Evolutionary conservation across 441 rosid species (phyloP).

Genomic region (Populus tomentosa): DNA sequence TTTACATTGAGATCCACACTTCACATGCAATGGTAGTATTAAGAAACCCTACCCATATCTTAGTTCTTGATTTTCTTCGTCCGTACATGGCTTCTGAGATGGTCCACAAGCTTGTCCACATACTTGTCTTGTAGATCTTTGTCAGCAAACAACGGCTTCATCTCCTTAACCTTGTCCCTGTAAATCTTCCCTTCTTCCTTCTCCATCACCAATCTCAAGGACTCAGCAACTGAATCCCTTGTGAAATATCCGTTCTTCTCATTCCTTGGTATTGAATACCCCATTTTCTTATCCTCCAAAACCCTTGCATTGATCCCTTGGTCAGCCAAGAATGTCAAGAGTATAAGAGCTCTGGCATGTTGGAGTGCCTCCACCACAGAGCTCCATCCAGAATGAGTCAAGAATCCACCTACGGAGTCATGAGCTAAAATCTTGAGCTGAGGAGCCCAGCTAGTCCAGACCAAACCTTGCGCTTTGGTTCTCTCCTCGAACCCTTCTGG

Average conservation of each 20-base stretch:
- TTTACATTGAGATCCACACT: no score
- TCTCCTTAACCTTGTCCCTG: constrained; percentile 20
- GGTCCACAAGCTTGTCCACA: not conserved
- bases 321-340: constrained; percentile 14
- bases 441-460: constrained; percentile 22
- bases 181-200: constrained; percentile 17
- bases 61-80: not conserved
- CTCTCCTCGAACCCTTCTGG: constrained; percentile 18
- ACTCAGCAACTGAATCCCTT: constrained; percentile 12
- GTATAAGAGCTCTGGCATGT: constrained; percentile 7
- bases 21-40: no score
- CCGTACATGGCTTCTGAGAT: not conserved
- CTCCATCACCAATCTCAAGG: constrained; percentile 17
- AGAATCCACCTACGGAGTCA: not conserved
- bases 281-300: constrained; percentile 17
- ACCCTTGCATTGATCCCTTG: constrained; percentile 17
- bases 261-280: constrained; percentile 13
- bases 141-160: constrained; percentile 15
- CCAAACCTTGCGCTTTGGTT: constrained; percentile 14
- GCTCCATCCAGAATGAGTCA: not conserved
- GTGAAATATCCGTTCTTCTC: constrained; percentile 19
- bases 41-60: no score
- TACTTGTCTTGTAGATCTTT: not conserved
- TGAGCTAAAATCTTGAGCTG: constrained; percentile 18
- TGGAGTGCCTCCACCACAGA: constrained; percentile 16